Percentiles rank a stretch among this genome's conserved stretches.
Evolutionary conservation across 2,329 filamentous ascomycete genomes (phyloP).

Genomic region (Colletotrichum sp.): DNA sequence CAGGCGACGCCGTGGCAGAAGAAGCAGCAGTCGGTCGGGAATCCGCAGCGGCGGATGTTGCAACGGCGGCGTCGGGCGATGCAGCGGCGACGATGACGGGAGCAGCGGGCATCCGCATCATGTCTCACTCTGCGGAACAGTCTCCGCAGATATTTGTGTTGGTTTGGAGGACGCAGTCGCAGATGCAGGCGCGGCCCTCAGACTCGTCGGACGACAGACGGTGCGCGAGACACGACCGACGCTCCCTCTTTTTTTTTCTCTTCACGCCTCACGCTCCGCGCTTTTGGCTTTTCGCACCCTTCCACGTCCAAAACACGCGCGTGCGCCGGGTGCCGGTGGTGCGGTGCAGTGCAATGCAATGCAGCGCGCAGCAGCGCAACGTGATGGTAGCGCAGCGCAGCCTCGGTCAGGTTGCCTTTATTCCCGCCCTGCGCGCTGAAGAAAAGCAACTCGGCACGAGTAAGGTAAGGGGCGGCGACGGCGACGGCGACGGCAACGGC

Average conservation of each 20-base stretch:
- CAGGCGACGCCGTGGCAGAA: background rate
- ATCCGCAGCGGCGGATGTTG: background rate
- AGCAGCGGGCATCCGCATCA: slow-evolving; percentile 19
- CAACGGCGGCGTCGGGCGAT: background rate
- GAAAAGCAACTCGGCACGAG: background rate
- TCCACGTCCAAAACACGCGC: background rate
- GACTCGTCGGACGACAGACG: background rate
- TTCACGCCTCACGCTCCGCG: background rate
- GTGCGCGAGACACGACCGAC: background rate
- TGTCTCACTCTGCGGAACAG: slow-evolving; percentile 11
- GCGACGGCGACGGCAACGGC: background rate
- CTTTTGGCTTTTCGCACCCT: background rate
- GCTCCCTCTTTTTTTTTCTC: background rate
- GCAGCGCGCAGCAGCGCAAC: background rate
- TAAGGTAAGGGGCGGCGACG: background rate
- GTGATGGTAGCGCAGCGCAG: background rate
- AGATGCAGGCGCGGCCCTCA: background rate
- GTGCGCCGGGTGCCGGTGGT: background rate
- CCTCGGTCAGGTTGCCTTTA: background rate
- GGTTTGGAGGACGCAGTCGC: background rate
- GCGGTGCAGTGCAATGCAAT: background rate
- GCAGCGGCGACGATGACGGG: background rate
- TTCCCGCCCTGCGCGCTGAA: background rate
- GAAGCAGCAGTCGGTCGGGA: background rate
- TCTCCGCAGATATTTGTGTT: background rate